Percentiles rank a stretch among this genome's conserved stretches.
phyloP scores from a whole-genome alignment of 768 basidiomycete species.

The Plicaturopsis crispa region DNA sequence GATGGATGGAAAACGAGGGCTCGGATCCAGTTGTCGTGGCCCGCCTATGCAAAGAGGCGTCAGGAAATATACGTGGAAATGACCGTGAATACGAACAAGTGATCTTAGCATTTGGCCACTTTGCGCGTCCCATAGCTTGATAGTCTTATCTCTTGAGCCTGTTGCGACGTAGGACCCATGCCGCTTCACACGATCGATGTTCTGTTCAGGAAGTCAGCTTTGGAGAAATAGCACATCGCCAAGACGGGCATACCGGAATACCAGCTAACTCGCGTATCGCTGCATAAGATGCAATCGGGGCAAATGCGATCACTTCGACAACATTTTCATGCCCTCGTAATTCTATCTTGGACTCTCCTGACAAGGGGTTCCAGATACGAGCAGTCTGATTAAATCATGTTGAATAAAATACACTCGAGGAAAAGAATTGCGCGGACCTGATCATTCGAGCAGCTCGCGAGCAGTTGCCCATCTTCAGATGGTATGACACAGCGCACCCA shows the following conservation, averaged over 20 bases:
- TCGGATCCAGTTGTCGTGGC: conserved; percentile 89
- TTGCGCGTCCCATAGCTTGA: conserved; percentile 85
- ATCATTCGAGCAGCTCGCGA: conserved; percentile 82
- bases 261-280: conserved; percentile 75
- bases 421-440: conserved; percentile 44
- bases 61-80: conserved; percentile 3
- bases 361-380: conserved; percentile 64
- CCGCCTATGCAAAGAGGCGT: conserved; percentile 34
- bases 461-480: conserved; percentile 62
- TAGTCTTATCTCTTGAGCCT: conserved; percentile 85
- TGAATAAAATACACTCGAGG: conserved; percentile 10
- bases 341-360: conserved; percentile 74
- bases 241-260: conserved; percentile 42
- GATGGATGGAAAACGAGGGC: conserved; percentile 85
- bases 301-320: conserved; percentile 77
- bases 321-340: conserved; percentile 85
- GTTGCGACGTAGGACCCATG: conserved; percentile 63
- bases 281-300: conserved; percentile 65
- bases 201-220: conserved; percentile 22
- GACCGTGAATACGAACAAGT: conserved; percentile 41
- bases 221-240: conserved; percentile 1
- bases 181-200: conserved; percentile 41
- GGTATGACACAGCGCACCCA: conserved; percentile 75
- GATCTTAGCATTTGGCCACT: conserved; percentile 77
- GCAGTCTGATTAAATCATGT: conserved; percentile 47